phyloP scores from a whole-genome alignment of 1,284 basidiomycete genomes.

The Puccinia coronata region DNA sequence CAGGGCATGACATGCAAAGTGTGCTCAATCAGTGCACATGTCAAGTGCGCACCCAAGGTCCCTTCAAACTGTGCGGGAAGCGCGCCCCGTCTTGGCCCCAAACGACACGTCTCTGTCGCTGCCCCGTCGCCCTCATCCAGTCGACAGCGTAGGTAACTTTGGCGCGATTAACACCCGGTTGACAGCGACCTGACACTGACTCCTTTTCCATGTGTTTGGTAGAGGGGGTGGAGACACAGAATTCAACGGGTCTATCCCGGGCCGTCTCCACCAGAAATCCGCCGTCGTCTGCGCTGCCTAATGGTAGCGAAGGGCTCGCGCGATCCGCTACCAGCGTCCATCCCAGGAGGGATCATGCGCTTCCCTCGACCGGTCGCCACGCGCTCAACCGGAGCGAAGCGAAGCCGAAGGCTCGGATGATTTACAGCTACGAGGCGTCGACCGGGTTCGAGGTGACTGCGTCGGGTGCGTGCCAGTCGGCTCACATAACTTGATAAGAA shows the following conservation, averaged over 20 bases:
- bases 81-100: not conserved
- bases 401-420: constrained; percentile 64
- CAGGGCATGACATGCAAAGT: constrained; percentile 77
- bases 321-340: constrained; percentile 30
- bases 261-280: constrained; percentile 6
- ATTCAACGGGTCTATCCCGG: not conserved
- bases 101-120: not conserved
- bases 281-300: constrained; percentile 2
- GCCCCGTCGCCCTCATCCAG: not conserved
- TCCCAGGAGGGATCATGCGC: constrained; percentile 37
- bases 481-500: too few relatives aligned
- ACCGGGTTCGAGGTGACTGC: constrained; percentile 74
- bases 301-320: constrained; percentile 19
- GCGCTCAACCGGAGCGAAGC: constrained; percentile 52
- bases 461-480: constrained; percentile 67
- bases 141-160: constrained; percentile 13
- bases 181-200: not conserved
- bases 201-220: not conserved
- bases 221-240: not conserved
- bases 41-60: constrained; percentile 80
- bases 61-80: constrained; percentile 49
- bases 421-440: constrained; percentile 71
- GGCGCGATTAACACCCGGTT: not conserved
- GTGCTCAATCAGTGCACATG: constrained; percentile 77
- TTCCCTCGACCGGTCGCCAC: constrained; percentile 13